phyloP scores from a whole-genome alignment of 345 rosid species.

The Acer saccharum region DNA sequence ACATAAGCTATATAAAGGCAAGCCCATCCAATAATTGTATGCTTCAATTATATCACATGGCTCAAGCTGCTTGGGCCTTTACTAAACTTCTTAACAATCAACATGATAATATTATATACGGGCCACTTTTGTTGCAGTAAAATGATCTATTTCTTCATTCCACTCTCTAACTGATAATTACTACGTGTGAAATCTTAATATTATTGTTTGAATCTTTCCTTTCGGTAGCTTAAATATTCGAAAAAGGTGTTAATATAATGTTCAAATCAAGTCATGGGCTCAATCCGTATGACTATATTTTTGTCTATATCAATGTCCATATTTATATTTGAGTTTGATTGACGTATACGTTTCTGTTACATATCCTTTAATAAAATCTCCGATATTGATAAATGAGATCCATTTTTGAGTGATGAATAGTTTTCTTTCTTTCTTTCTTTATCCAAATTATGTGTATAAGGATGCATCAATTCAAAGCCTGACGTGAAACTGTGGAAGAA shows the following conservation, averaged over 20 bases:
- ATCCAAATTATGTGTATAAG: background rate
- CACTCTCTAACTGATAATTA: too few species aligned
- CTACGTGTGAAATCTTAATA: background rate
- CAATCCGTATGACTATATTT: background rate
- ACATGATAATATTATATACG: too few species aligned
- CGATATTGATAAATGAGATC: too few species aligned
- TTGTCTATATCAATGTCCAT: too few species aligned
- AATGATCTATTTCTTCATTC: too few species aligned
- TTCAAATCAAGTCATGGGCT: too few species aligned
- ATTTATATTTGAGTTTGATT: background rate
- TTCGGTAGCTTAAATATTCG: too few species aligned
- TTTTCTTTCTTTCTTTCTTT: background rate
- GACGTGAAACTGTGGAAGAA: background rate
- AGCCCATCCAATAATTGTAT: constrained; percentile 3
- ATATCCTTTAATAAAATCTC: too few species aligned
- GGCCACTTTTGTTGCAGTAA: too few species aligned
- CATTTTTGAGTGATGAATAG: background rate
- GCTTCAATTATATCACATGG: background rate
- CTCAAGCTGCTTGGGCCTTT: background rate
- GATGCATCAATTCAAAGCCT: background rate
- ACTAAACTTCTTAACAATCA: too few species aligned
- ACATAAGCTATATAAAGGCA: background rate
- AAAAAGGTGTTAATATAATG: background rate
- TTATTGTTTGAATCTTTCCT: too few species aligned
- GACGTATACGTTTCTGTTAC: background rate